Evolutionary conservation across 23 red algal genomes (phyloP), one percentile per base, ranked within the genome.

Genomic region (Chondrus crispus): DNA sequence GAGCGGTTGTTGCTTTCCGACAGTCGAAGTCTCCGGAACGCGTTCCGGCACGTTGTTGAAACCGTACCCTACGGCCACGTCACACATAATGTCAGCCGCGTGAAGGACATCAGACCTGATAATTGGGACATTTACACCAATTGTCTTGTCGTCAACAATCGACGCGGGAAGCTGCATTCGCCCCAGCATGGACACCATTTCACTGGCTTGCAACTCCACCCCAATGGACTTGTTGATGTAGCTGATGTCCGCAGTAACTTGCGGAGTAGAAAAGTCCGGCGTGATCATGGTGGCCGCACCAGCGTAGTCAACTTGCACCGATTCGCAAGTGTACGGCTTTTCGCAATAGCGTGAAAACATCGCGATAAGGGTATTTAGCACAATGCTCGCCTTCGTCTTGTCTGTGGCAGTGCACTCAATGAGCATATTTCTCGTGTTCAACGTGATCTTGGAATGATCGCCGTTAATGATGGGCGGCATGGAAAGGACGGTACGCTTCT

Each of bases 361-460:
- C 11, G 91, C 88, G 20, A 96, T 91, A 29, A 99, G 44, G 16
- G 90, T 95, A 85, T 95, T 95, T 24, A 99, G 66, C 32, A 96
- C 97, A 40, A 94, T 84, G 16, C 82, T 84, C 9, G 94, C 92
- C 50, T 99, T 99, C 37, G 85, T 94, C 49, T 76, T 64, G 43
- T 99, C 97, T 6, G 97, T 99, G 46, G 91, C 97, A 3, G 97
- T 99, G 86, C 97, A 99, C 55, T 99, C 97, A 32, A 99, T 96
- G 12, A 99, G 82, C 89, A 99, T 96, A 45, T 99, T 99, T 45
- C 24, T 88, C 24, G 97, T 99, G 46, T 80, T 73, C 36, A 90
- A n/a, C 3, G 88, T 93, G 36, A 99, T 89, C 80, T 99, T 99
- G 47, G 79, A 84, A 26, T 83, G 89, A 52, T 99, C 97, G 20